Evolutionary conservation across 2,329 filamentous ascomycete species (phyloP).

Genomic region (Botrytis paeoniae): DNA sequence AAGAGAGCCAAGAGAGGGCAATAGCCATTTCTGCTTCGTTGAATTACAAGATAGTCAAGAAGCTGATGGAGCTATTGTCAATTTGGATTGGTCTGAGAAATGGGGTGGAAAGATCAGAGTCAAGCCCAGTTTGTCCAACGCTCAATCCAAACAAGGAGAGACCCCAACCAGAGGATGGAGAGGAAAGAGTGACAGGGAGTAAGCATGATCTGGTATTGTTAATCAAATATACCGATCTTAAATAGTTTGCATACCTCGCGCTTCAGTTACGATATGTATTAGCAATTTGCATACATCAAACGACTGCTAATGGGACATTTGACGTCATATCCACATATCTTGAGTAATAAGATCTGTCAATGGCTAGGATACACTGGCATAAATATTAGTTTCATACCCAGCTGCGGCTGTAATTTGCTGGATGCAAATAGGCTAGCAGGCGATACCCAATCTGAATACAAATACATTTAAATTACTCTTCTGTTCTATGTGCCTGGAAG

Average conservation of each 20-base stretch:
- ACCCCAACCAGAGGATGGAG: conserved; percentile 17
- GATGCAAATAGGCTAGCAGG: conserved; percentile 12
- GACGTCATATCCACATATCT: conserved; percentile 6
- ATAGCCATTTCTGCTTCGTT: conserved; percentile 63
- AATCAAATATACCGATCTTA: not conserved
- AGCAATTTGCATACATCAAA: conserved; percentile 8
- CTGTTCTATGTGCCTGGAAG: not conserved
- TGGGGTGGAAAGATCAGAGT: conserved; percentile 30
- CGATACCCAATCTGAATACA: conserved; percentile 16
- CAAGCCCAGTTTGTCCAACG: conserved; percentile 23
- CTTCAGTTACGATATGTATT: conserved; percentile 6
- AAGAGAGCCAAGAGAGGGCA: conserved; percentile 49
- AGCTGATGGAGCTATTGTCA: conserved; percentile 50
- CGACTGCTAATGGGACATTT: not conserved
- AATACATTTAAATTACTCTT: not conserved
- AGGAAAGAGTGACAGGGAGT: conserved; percentile 14
- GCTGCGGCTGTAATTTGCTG: conserved; percentile 7
- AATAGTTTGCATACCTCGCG: not conserved
- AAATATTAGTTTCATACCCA: conserved; percentile 13
- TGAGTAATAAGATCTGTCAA: conserved; percentile 1
- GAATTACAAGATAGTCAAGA: conserved; percentile 56
- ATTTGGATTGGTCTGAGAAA: conserved; percentile 37
- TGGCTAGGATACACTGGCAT: conserved; percentile 5
- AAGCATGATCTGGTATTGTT: not conserved
- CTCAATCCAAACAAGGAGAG: conserved; percentile 15